Evolutionary conservation across 768 basidiomycete genomes (phyloP).

Genomic region (Suillus discolor): DNA sequence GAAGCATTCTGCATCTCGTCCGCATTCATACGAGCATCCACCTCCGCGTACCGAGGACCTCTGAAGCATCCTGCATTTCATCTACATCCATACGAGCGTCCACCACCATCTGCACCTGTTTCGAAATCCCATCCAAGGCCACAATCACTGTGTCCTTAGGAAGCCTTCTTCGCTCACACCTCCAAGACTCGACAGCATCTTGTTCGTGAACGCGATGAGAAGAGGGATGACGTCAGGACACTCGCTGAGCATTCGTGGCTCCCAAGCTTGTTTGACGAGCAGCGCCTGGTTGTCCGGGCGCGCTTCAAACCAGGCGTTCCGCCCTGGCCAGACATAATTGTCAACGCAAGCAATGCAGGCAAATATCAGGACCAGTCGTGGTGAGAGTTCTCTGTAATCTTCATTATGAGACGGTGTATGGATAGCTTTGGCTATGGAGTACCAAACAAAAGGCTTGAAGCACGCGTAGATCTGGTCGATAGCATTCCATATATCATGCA

Average conservation of each 20-base stretch:
- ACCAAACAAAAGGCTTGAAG: no score
- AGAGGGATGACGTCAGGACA: neutral
- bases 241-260: neutral
- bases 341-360: neutral
- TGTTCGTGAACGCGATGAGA: constrained; percentile 2
- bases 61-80: neutral
- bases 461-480: no score
- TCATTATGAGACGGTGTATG: neutral
- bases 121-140: neutral
- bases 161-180: neutral
- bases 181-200: neutral
- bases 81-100: neutral
- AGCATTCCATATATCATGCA: no score
- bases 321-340: constrained; percentile 10
- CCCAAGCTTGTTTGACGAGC: neutral
- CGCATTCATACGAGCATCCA: neutral
- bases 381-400: neutral
- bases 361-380: neutral
- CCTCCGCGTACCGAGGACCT: neutral
- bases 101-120: neutral
- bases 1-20: neutral
- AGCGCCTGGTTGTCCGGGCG: neutral
- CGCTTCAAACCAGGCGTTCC: neutral
- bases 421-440: neutral
- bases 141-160: neutral